Percentiles rank a stretch among this genome's conserved stretches.
These are phyloP conservation scores for Sungouiozyma intestinalis DNA, from an alignment of 805 yeast species.

Conservation along the genomic window DNA sequence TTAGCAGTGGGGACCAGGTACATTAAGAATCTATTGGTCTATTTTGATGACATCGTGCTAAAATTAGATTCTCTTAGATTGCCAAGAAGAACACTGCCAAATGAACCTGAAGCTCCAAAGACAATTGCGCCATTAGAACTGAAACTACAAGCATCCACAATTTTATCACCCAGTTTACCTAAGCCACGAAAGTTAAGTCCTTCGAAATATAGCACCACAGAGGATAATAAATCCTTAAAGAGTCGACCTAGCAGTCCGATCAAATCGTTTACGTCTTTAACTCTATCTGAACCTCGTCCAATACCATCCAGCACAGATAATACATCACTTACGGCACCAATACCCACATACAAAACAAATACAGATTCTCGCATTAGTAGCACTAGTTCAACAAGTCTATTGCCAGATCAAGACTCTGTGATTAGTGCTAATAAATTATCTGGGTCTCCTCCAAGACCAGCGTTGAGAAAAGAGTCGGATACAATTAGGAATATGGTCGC, in stretches of 20 bases:
- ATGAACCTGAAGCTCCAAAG: background rate
- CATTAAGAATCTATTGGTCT: conserved; percentile 40
- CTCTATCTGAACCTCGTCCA: conserved; percentile 7
- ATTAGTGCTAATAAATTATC: background rate
- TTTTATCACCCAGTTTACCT: conserved; percentile 16
- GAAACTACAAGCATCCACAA: background rate
- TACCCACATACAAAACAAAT: no score
- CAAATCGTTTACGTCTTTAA: conserved; percentile 6
- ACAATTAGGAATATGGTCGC: conserved; percentile 8
- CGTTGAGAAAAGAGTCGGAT: conserved; percentile 3
- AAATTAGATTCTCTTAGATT: background rate
- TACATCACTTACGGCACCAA: background rate
- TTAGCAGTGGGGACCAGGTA: conserved; percentile 43
- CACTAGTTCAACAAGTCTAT: background rate
- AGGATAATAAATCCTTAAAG: background rate
- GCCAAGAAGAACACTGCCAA: background rate
- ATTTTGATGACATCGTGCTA: conserved; percentile 34
- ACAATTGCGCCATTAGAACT: background rate
- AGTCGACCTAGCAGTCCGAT: conserved; percentile 6
- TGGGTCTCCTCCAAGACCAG: background rate
- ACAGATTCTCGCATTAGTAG: background rate
- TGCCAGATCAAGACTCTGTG: background rate
- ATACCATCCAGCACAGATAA: background rate
- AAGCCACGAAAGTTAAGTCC: conserved; percentile 23
- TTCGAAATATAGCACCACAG: conserved; percentile 7